Evolutionary conservation across 2,329 filamentous ascomycete genomes (phyloP).

Genomic region (Cordyceps cateniannulata): DNA sequence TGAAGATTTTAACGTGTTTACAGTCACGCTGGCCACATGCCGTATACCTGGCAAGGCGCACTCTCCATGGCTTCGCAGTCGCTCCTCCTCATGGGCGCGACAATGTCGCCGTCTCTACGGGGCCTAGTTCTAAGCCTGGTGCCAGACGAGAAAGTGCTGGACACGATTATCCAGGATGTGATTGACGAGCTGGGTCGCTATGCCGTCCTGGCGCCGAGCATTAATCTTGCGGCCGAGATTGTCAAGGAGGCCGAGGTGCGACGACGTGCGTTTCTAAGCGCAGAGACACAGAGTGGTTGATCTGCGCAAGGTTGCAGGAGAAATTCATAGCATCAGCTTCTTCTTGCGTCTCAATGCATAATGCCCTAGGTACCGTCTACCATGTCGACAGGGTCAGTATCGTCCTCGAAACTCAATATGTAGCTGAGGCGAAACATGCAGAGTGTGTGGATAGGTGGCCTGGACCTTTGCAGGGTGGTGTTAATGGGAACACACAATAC

Average conservation of each 20-base stretch:
- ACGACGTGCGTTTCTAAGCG: constrained; percentile 54
- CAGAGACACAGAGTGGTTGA: constrained; percentile 16
- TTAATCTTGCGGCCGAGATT: constrained; percentile 71
- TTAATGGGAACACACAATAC: no score
- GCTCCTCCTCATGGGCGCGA: constrained; percentile 76
- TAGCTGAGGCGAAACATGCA: no score
- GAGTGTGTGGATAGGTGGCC: no score
- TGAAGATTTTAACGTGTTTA: background rate
- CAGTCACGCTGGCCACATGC: constrained; percentile 75
- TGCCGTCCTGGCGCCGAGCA: constrained; percentile 67
- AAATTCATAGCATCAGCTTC: background rate
- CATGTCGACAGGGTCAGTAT: no score
- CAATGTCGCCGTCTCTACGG: constrained; percentile 68
- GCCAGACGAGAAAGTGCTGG: constrained; percentile 54
- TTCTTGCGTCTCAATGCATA: no score
- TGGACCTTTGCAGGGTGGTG: no score
- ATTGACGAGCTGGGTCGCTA: constrained; percentile 70
- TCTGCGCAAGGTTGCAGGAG: no score
- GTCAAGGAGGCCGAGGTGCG: constrained; percentile 72
- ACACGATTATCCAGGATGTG: constrained; percentile 72
- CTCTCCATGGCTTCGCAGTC: constrained; percentile 79
- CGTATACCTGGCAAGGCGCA: constrained; percentile 80
- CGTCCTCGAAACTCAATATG: no score
- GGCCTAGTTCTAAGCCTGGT: constrained; percentile 55
- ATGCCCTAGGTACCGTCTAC: no score